Base-by-base conservation (phyloP, 805 yeast species). In the Sugiyamaella lignohabitans region DNA sequence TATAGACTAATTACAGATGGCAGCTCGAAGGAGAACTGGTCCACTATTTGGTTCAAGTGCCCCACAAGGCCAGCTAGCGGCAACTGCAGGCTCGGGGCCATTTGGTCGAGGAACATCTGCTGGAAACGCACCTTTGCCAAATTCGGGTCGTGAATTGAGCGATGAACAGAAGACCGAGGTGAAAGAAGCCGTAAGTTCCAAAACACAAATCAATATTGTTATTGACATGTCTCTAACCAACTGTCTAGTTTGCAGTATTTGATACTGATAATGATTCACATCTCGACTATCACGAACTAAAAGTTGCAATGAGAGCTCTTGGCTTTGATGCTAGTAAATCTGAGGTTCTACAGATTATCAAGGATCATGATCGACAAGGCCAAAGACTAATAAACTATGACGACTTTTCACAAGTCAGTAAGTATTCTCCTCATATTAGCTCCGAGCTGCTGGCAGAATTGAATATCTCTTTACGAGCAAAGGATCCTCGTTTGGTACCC, bases 241-340 rank as follows among this genome's bases (percentile, higher is more conserved):
- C 30, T 16, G 32, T 30, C 3, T 51, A 71, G 59, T 91, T 91
- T 61, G 76, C 82, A 42, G 71, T 91, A 27, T 93, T 93, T 64
- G 98, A 93, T 60, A 82, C 87, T 84, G 87, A 93, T 65, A 80
- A 79, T 50, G 98, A 93, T 63, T 95, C 96, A 2, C 76, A 73
- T 54, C 72, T 93, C 43, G 97, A 93, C 59, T 91, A 85, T 63
- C 98, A 93, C 59, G 98, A 91, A 58, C 71, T 87, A 53, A 89
- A 87, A 53, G 96, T 88, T 17, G 97, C 98, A 0, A 79, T 93
- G 70, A 70, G 95, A 46, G 98, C 98, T 0, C 71, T 93, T 36
- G 98, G 98, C 1, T 93, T 93, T 59, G 96, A 89, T 40, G 71
- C 84, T 56, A 65, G 80, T 34, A 91, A 91, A 61, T 70, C 82